Conservation (phyloP, 2,329 filamentous ascomycete species). For the Colletotrichum australisinense region DNA sequence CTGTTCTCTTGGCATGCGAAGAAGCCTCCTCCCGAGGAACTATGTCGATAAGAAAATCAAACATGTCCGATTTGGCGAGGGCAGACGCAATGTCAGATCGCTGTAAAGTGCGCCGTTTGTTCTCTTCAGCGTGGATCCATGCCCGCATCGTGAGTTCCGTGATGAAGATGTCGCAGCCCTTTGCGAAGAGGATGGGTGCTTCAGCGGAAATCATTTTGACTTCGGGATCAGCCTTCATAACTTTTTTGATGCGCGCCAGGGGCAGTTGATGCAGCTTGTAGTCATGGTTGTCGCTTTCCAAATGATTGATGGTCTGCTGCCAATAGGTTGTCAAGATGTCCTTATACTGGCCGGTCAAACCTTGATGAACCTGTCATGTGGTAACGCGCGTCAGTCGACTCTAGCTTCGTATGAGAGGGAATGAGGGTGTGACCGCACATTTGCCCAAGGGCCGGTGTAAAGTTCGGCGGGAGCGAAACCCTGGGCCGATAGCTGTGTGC, state of each 20-base stretch:
- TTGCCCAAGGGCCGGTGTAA: slow-evolving; percentile 95
- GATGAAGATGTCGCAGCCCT: slow-evolving; percentile 99
- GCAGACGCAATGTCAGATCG: slow-evolving; percentile 96
- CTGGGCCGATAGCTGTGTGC: slow-evolving; percentile 79
- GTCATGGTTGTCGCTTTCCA: slow-evolving; percentile 95
- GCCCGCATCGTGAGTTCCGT: slow-evolving; percentile 99
- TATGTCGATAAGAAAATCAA: slow-evolving; percentile 99
- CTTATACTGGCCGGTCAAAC: slow-evolving; percentile 90
- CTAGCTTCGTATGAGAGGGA: neutral
- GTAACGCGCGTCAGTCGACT: neutral
- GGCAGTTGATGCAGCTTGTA: slow-evolving; percentile 98
- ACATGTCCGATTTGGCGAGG: slow-evolving; percentile 98
- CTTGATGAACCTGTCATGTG: slow-evolving; percentile 87
- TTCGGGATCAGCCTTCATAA: slow-evolving; percentile 99
- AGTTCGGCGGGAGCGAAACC: slow-evolving; percentile 93
- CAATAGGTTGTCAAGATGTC: slow-evolving; percentile 99
- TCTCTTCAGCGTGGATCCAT: slow-evolving; percentile 99
- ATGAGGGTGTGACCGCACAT: slow-evolving; percentile 67
- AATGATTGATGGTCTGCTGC: slow-evolving; percentile 97
- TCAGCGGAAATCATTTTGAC: slow-evolving; percentile 99
- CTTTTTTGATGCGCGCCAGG: slow-evolving; percentile 98
- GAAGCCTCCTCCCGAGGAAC: slow-evolving; percentile 95
- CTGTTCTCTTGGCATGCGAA: slow-evolving; percentile 82
- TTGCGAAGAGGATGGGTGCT: slow-evolving; percentile 96
- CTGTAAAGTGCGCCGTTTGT: slow-evolving; percentile 95